Percentiles rank a stretch among this genome's conserved stretches.
These are phyloP conservation scores for Volvariella volvacea DNA, from an alignment of 1,284 basidiomycete genomes.

Conservation along the genomic window DNA sequence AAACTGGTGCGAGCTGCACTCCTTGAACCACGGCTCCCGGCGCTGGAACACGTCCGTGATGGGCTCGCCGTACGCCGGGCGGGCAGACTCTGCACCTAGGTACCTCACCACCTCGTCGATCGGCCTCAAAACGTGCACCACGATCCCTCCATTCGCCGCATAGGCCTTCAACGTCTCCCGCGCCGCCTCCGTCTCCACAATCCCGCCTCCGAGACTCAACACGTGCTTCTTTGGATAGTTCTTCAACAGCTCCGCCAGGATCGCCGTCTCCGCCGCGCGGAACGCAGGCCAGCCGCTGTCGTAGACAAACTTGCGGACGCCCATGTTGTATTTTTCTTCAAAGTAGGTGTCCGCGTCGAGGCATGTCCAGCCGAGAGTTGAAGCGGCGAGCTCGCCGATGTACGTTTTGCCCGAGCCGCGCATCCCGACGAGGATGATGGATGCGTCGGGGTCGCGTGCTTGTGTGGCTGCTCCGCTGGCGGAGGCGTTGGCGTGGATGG, in stretches of 20 bases:
- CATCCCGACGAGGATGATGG: conserved; percentile 91
- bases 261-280: conserved; percentile 31
- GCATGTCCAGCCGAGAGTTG: conserved; percentile 70
- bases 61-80: conserved; percentile 86
- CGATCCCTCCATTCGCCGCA: conserved; percentile 41
- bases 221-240: conserved; percentile 60
- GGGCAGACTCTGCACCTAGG: conserved; percentile 67
- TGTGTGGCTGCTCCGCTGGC: conserved; percentile 31
- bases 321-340: conserved; percentile 54
- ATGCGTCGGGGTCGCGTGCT: conserved; percentile 43
- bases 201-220: conserved; percentile 91
- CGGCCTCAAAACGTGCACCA: conserved; percentile 37
- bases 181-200: conserved; percentile 82
- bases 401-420: conserved; percentile 95
- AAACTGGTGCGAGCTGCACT: conserved; percentile 83
- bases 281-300: conserved; percentile 46
- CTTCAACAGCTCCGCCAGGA: conserved; percentile 54
- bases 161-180: conserved; percentile 70
- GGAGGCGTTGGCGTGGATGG: conserved; percentile 35
- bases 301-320: conserved; percentile 75
- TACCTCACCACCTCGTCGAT: conserved; percentile 53
- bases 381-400: conserved; percentile 77
- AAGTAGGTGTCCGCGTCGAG: conserved; percentile 88
- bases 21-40: conserved; percentile 83
- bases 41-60: conserved; percentile 80